phyloP scores from a whole-genome alignment of 2,329 filamentous ascomycete genomes.

The Colletotrichum falcatum region DNA sequence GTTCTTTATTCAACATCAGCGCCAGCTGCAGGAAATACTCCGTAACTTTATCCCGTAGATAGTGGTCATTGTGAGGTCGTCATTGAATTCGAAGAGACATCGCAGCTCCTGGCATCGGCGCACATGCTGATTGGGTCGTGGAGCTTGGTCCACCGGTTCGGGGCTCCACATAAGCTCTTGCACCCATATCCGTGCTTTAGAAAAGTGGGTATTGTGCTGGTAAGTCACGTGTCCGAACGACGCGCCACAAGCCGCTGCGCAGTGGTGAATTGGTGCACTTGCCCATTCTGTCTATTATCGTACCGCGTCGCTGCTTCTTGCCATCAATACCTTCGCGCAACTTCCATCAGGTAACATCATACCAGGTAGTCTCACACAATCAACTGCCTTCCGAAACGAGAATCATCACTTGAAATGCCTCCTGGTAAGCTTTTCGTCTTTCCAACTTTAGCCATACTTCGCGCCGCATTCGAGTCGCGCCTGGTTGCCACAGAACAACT shows the following conservation, averaged over 20 bases:
- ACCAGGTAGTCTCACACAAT: background rate
- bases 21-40: background rate
- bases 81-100: background rate
- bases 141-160: constrained; percentile 36
- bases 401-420: constrained; percentile 26
- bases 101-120: background rate
- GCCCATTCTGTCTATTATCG: too few relatives aligned
- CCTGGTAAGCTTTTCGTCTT: constrained; percentile 33
- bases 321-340: background rate
- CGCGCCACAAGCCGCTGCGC: constrained; percentile 12
- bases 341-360: background rate
- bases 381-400: background rate
- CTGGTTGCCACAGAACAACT: constrained; percentile 12
- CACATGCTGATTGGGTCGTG: constrained; percentile 6
- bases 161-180: constrained; percentile 32
- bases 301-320: constrained; percentile 24
- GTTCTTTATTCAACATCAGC: background rate
- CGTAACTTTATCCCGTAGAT: background rate
- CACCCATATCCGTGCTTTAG: too few relatives aligned
- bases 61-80: background rate
- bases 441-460: background rate
- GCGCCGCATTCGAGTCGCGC: constrained; percentile 8
- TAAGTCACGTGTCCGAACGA: fast-evolving
- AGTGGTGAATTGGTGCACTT: background rate
- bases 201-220: background rate